Percentiles rank a stretch among this genome's conserved stretches.
Evolutionary conservation across 2,329 filamentous ascomycete species (phyloP).

Genomic region (Coniochaeta sp.): DNA sequence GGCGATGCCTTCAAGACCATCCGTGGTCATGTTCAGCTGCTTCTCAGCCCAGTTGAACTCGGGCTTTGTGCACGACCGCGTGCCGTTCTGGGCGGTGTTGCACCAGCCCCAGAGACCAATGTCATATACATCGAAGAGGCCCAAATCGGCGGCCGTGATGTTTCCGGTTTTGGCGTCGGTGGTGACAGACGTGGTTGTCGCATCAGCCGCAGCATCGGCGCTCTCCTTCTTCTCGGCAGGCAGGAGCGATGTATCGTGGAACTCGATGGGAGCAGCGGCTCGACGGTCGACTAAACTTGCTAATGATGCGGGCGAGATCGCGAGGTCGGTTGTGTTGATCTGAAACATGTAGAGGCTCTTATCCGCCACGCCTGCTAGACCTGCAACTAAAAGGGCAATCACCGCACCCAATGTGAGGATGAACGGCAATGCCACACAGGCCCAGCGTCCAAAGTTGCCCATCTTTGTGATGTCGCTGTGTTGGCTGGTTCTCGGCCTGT

Average conservation of each 20-base stretch:
- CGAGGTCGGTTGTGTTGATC: conserved; percentile 57
- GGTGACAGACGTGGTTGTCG: conserved; percentile 4
- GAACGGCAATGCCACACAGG: conserved; percentile 86
- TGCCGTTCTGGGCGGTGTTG: conserved; percentile 48
- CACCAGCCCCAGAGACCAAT: conserved; percentile 88
- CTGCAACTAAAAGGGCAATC: conserved; percentile 56
- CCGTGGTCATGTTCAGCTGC: conserved; percentile 57
- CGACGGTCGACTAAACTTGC: conserved; percentile 7
- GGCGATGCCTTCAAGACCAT: conserved; percentile 44
- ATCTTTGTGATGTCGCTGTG: conserved; percentile 14
- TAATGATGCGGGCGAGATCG: conserved; percentile 23
- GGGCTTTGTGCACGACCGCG: conserved; percentile 61
- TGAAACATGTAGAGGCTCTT: conserved; percentile 52
- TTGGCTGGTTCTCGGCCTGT: not conserved
- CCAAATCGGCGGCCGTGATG: conserved; percentile 50
- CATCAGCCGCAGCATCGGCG: not conserved
- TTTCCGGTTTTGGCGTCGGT: conserved; percentile 24
- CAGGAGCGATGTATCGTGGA: conserved; percentile 14
- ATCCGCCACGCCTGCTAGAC: conserved; percentile 48
- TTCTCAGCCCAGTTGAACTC: conserved; percentile 72
- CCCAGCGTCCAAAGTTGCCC: conserved; percentile 58
- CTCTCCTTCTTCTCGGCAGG: not conserved
- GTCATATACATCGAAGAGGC: conserved; percentile 70
- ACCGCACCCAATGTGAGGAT: conserved; percentile 71
- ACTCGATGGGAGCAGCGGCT: not conserved